A percentile compares a stretch with the other conserved stretches of the same genome.
Evolutionary conservation across 2,329 filamentous ascomycete genomes (phyloP).

Genomic region (Coniochaeta sp.): DNA sequence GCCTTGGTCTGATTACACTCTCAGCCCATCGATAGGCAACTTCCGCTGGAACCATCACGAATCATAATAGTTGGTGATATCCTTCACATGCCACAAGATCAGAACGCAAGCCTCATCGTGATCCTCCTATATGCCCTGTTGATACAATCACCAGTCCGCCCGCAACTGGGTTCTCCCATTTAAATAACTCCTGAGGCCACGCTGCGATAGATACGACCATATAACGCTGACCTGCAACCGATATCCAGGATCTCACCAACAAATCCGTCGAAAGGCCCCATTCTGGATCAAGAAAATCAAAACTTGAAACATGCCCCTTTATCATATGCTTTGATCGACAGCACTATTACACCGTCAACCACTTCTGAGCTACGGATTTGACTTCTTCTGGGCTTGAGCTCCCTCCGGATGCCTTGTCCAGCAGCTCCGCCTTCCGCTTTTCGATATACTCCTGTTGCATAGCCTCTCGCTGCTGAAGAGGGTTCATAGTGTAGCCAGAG

Average conservation of each 20-base stretch:
- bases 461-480: conserved; percentile 39
- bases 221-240: too few species aligned
- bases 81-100: neutral
- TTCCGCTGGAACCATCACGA: too few species aligned
- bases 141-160: neutral
- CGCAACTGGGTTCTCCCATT: neutral
- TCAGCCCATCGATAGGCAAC: too few species aligned
- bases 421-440: conserved; percentile 30
- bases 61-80: neutral
- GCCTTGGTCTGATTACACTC: too few species aligned
- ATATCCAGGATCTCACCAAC: too few species aligned
- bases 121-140: neutral
- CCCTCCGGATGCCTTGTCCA: conserved; percentile 31
- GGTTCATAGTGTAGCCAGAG: conserved; percentile 29
- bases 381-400: conserved; percentile 17
- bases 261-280: too few species aligned
- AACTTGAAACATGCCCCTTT: too few species aligned
- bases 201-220: too few species aligned
- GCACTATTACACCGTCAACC: conserved; percentile 20
- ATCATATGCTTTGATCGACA: too few species aligned
- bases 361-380: conserved; percentile 28
- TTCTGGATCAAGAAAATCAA: too few species aligned
- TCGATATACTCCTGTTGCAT: conserved; percentile 38
- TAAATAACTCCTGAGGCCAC: neutral
- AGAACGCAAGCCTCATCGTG: too few species aligned